Evolutionary conservation across 2,329 filamentous ascomycete species (phyloP).

Genomic region (Hypoxylon sp.): DNA sequence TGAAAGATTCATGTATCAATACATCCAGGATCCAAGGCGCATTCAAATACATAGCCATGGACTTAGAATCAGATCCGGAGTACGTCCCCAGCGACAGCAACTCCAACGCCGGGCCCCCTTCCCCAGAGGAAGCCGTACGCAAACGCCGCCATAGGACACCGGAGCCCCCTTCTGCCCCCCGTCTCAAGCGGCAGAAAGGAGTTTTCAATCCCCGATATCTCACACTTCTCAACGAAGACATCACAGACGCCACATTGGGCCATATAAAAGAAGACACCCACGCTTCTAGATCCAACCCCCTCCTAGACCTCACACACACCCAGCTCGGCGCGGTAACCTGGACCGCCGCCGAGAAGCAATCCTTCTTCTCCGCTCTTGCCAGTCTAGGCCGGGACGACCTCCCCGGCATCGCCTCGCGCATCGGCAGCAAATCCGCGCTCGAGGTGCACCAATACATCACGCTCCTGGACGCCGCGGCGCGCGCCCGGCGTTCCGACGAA

Average conservation of each 20-base stretch:
- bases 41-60: slow-evolving; percentile 20
- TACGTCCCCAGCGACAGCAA: slow-evolving; percentile 14
- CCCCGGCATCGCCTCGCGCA: slow-evolving; percentile 70
- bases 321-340: slow-evolving; percentile 80
- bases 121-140: slow-evolving; percentile 7
- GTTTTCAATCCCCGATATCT: slow-evolving; percentile 64
- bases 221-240: slow-evolving; percentile 69
- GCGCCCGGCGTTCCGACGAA: slow-evolving; percentile 57
- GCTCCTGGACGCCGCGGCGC: slow-evolving; percentile 68
- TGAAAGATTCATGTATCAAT: not conserved
- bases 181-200: slow-evolving; percentile 63
- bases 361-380: slow-evolving; percentile 76
- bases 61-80: slow-evolving; percentile 34
- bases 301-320: slow-evolving; percentile 56
- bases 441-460: slow-evolving; percentile 81
- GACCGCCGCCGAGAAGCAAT: slow-evolving; percentile 78
- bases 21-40: not conserved
- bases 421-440: slow-evolving; percentile 79
- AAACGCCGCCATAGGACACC: slow-evolving; percentile 38
- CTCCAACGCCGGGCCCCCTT: slow-evolving; percentile 25
- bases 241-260: slow-evolving; percentile 65
- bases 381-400: slow-evolving; percentile 75
- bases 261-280: slow-evolving; percentile 49
- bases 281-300: not conserved
- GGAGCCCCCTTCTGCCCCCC: slow-evolving; percentile 49